Conservation (phyloP, 257 asterid species). For the Plantago ovata region DNA sequence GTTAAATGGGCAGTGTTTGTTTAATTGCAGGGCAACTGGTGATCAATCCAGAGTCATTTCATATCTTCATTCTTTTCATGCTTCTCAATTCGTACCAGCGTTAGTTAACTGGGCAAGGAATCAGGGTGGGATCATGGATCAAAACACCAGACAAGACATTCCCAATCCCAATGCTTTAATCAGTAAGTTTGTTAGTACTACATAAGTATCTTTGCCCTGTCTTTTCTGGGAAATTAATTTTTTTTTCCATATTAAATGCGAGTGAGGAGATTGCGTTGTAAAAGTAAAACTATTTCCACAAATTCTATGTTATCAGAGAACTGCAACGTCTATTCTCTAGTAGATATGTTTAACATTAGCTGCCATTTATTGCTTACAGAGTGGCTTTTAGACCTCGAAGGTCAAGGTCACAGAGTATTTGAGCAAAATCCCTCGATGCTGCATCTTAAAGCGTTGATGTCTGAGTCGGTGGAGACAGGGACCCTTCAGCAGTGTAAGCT, state of each 20-base stretch:
- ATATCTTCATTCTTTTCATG: slow-evolving; percentile 50
- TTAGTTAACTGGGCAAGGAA: slow-evolving; percentile 47
- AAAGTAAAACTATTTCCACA: too few relatives aligned
- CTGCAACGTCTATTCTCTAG: neutral
- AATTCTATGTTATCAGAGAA: slow-evolving; percentile 4
- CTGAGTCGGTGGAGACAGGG: slow-evolving; percentile 20
- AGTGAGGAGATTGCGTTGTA: too few relatives aligned
- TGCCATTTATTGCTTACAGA: slow-evolving; percentile 30
- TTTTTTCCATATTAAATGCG: too few relatives aligned
- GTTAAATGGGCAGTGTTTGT: slow-evolving; percentile 24
- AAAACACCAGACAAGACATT: slow-evolving; percentile 26
- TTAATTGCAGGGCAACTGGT: slow-evolving; percentile 43
- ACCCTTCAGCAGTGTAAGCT: slow-evolving; percentile 22
- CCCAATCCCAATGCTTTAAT: slow-evolving; percentile 59
- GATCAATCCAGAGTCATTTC: slow-evolving; percentile 49
- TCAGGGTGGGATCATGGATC: slow-evolving; percentile 37
- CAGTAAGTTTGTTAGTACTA: slow-evolving; percentile 58
- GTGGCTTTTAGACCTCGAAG: slow-evolving; percentile 54
- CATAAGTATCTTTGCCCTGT: neutral
- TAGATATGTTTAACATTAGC: slow-evolving; percentile 9
- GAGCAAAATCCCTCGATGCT: slow-evolving; percentile 26
- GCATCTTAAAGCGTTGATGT: slow-evolving; percentile 34
- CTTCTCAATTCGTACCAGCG: slow-evolving; percentile 50
- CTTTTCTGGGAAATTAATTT: neutral
- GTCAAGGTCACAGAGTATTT: slow-evolving; percentile 39